phyloP scores from a whole-genome alignment of 192 early-diverging fungal genomes.

The Rhizophagus clarus region DNA sequence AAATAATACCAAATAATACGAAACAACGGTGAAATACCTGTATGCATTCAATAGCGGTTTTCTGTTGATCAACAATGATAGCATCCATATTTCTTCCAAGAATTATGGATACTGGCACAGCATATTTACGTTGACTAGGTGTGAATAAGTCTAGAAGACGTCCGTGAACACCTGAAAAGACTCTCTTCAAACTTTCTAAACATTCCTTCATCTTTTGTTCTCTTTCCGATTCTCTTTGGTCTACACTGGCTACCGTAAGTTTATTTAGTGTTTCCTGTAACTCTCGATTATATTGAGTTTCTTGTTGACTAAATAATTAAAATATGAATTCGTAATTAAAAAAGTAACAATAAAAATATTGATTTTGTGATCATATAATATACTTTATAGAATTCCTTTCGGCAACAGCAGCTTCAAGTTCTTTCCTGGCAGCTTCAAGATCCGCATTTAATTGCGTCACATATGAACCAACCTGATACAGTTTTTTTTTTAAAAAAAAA shows the following conservation, averaged over 20 bases:
- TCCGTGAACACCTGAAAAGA: conserved; percentile 91
- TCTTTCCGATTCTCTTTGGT: conserved; percentile 82
- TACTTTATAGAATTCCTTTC: conserved; percentile 70
- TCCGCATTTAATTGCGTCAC: conserved; percentile 38
- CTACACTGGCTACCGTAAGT: conserved; percentile 79
- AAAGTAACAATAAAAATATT: conserved; percentile 8
- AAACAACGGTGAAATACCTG: conserved; percentile 51
- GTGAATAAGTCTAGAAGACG: conserved; percentile 87
- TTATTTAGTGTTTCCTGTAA: conserved; percentile 74
- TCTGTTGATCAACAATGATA: conserved; percentile 90
- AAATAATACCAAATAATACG: background rate
- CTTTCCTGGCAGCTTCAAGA: conserved; percentile 45
- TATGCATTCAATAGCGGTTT: conserved; percentile 96
- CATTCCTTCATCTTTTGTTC: conserved; percentile 77
- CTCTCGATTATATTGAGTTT: conserved; percentile 84
- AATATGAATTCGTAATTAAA: background rate
- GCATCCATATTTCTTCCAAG: conserved; percentile 93
- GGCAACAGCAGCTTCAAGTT: conserved; percentile 59
- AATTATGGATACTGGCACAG: conserved; percentile 80
- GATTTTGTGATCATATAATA: conserved; percentile 14
- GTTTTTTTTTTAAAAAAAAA: background rate
- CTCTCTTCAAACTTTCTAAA: conserved; percentile 75
- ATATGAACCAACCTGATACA: background rate
- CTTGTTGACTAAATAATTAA: conserved; percentile 48
- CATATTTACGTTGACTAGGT: conserved; percentile 92